Conservation (phyloP, 2,329 filamentous ascomycete species). For the Botrytis hyacinthi region DNA sequence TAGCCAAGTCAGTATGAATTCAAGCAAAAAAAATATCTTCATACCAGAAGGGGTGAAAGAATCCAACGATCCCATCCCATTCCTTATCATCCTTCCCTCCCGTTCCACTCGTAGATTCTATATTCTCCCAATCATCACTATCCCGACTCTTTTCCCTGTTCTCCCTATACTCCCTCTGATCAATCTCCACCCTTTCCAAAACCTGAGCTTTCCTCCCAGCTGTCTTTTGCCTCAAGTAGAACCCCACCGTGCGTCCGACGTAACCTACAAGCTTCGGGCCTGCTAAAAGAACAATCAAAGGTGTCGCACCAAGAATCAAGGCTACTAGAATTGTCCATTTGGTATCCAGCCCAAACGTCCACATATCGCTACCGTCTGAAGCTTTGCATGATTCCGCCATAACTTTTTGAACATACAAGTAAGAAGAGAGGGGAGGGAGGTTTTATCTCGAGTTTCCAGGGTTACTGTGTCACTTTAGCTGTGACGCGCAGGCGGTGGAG, state of each 20-base stretch:
- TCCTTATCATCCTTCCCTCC: constrained; percentile 50
- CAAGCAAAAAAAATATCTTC: neutral
- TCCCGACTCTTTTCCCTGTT: constrained; percentile 43
- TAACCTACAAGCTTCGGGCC: constrained; percentile 34
- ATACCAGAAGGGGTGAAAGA: constrained; percentile 97
- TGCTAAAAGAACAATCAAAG: constrained; percentile 35
- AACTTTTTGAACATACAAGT: constrained; percentile 4
- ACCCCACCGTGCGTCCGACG: constrained; percentile 51
- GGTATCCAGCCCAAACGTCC: constrained; percentile 38
- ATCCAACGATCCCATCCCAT: constrained; percentile 86
- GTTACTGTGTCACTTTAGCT: constrained; percentile 23
- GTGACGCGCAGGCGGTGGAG: constrained; percentile 17
- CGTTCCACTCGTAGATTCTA: constrained; percentile 53
- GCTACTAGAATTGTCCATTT: constrained; percentile 34
- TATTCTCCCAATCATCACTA: constrained; percentile 66
- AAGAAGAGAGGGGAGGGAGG: constrained; percentile 2
- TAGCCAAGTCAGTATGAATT: constrained; percentile 14
- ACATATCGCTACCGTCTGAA: constrained; percentile 33
- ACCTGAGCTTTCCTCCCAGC: constrained; percentile 60
- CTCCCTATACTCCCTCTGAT: constrained; percentile 33
- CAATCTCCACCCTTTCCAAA: constrained; percentile 48
- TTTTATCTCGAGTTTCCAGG: constrained; percentile 12
- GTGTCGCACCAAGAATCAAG: constrained; percentile 36
- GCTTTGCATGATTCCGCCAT: constrained; percentile 38
- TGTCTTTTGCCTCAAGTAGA: constrained; percentile 61